Evolutionary conservation across 2,329 filamentous ascomycete genomes (phyloP), one percentile per base, ranked within the genome.

Genomic region (Lasiodiplodia sp.): DNA sequence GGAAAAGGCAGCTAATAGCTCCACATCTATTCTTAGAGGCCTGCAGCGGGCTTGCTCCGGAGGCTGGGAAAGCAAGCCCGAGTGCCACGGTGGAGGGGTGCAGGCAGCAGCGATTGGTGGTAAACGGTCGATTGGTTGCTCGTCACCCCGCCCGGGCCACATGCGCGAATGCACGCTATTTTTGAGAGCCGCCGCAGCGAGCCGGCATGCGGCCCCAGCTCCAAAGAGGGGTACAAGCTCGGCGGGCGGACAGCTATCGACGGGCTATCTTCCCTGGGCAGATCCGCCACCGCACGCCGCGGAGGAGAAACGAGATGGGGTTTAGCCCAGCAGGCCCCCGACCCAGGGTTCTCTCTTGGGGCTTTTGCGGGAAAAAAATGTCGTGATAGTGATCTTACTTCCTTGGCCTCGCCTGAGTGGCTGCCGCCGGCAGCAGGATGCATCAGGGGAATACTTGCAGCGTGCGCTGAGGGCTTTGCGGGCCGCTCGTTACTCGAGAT

Each of bases 21-120:
- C 74, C 75, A 72, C 72, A 80, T 82, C 83, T 85, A 85, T 84
- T 83, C 79, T 82, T 83, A 81, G 83, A 81, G 70, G 64, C 18
- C 44, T 66, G 70, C 40, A 71, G 69, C 52, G 69, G 68, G 71
- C 72, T 68, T 73, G 75, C 73, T 77, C 76, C 77, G 68, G 72
- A 70, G 73, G 69, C 69, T 70, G 71, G 67, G 71, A 73, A 72
- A 25, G 28, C 52, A 55, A 38, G 40, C 49, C 52, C 65, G 52
- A 74, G 74, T 71, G 71, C 73, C 73, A 74, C 75, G 67, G 70
- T 73, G 74, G 71, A 71, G 58, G 69, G 68, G 66, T 53, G 66
- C 53, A 67, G 66, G 53, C 64, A 40, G 23, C 8, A 31, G 18
- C 76, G 73, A 78, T 80, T 80, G 78, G 78, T 23, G 69, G 71